Evolutionary conservation across 2,329 filamentous ascomycete genomes (phyloP), one percentile per base, ranked within the genome.

Genomic region (Ophiostoma piceae): DNA sequence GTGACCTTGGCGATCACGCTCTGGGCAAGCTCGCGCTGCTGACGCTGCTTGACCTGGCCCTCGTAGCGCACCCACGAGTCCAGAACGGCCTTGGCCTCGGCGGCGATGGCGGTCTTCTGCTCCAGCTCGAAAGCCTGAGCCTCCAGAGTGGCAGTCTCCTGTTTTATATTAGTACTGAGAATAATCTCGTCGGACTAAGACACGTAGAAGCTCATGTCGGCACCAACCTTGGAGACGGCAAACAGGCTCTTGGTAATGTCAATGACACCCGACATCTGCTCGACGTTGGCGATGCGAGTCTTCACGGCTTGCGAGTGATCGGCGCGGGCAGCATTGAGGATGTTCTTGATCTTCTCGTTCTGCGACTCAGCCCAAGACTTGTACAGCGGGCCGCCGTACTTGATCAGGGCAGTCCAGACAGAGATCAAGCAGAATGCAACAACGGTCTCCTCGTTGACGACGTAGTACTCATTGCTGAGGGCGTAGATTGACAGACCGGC

Each of bases 11-110:
- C 88, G 78, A 99, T 98, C 82, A 99, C 86, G 81, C 84, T 88
- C 79, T 96, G 89, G 74, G 95, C 92, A 75, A 99, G 88, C 87
- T 99, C 95, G 83, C 87, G 90, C 88, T 99, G 95, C 86, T 99
- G 93, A 81, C 95, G 91, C 85, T 94, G 91, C 91, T 98, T 99
- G 79, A 99, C 94, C 86, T 98, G 95, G 77, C 91, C 85, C 86
- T 99, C 95, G 83, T 99, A 99, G 80, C 95, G 91, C 74, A 98
- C 94, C 96, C 95, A 99, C 71, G 93, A 97, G 81, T 99, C 95
- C 74, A 99, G 89, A 71, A 98, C 95, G 73, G 87, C 78, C 90
- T 97, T 99, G 79, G 94, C 94, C 87, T 99, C 95, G 74, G 88
- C 85, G 71, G 93, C 93, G 75, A 99, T 86, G 76, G 93, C 91